Evolutionary conservation across 306 rosid species (phyloP), one percentile per base, ranked within the genome.

Genomic region (Elaeagnus macrophylla): DNA sequence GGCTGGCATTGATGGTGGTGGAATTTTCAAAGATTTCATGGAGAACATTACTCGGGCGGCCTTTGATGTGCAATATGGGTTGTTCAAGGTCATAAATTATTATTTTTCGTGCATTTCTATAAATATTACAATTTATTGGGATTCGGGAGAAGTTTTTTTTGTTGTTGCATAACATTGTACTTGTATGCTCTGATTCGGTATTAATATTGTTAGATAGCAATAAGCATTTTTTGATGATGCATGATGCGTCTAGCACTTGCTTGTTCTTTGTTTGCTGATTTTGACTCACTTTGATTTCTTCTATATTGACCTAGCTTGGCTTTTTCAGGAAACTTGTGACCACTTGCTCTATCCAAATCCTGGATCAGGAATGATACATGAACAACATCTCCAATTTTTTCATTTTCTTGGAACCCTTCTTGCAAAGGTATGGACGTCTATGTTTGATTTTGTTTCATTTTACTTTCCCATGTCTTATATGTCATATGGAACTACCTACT

Each of bases 1-100:
- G 77, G 99, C 96, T 60, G 99, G 99, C 64, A 87, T 91, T 58
- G 99, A 91, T 69, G 99, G 99, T 36, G 96, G 99, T 55, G 99
- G 99, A 61, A 91, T 91, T 68, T 91, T 91, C 72, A 91, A 91
- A 74, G 99, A 91, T 79, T 91, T 91, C 72, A 91, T 91, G 99
- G 99, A 91, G 75, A 91, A 91, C 72, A 91, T 91, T 64, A 91
- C 99, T 47, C 86, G 88, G 59, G 99, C 99, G 69, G 95, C 99
- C 62, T 91, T 91, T 77, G 99, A 91, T 67, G 95, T 91, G 71
- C 99, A 91, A 63, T 91, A 87, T 73, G 99, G 99, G 64, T 72
- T 91, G 51, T 91, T 91, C 70, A 91, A 91, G 99, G 99, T 91
- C 56, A 72, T 65, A 12, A 35, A 9, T 39, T 10, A 20, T 35